Percentiles rank a stretch among this genome's conserved stretches.
Evolutionary conservation across 2,329 filamentous ascomycete genomes (phyloP).

Genomic region (Talaromyces sp.): DNA sequence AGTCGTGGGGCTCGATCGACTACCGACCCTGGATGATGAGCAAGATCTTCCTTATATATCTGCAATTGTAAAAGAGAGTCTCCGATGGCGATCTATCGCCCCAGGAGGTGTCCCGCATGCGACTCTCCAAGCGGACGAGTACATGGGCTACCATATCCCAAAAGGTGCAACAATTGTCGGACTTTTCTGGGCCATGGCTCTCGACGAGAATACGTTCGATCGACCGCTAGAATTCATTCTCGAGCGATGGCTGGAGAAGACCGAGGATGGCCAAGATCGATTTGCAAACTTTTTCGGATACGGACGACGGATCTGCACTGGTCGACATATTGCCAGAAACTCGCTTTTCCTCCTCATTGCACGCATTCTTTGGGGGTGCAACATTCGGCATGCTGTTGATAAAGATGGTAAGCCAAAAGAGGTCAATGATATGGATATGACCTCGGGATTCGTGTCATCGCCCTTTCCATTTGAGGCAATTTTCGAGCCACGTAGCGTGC

Average conservation of each 20-base stretch:
- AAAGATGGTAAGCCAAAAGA: slow-evolving; percentile 23
- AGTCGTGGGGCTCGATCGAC: slow-evolving; percentile 30
- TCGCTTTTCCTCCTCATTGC: slow-evolving; percentile 54
- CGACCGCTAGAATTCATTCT: slow-evolving; percentile 32
- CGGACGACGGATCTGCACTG: slow-evolving; percentile 50
- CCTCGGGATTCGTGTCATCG: slow-evolving; percentile 22
- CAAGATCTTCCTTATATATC: slow-evolving; percentile 27
- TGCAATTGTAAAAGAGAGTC: slow-evolving; percentile 29
- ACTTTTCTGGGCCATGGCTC: slow-evolving; percentile 43
- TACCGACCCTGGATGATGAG: slow-evolving; percentile 29
- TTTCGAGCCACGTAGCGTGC: slow-evolving; percentile 25
- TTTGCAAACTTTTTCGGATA: slow-evolving; percentile 54
- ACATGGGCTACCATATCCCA: slow-evolving; percentile 49
- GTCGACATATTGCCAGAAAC: slow-evolving; percentile 28
- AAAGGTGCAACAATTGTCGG: slow-evolving; percentile 45
- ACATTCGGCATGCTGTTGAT: slow-evolving; percentile 19
- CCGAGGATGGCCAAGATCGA: slow-evolving; percentile 47
- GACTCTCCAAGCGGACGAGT: slow-evolving; percentile 45
- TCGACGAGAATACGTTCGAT: slow-evolving; percentile 37
- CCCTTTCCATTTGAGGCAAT: slow-evolving; percentile 27
- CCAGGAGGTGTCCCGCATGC: slow-evolving; percentile 48
- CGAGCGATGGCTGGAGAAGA: slow-evolving; percentile 34
- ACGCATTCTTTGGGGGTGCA: slow-evolving; percentile 49
- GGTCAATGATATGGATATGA: slow-evolving; percentile 26
- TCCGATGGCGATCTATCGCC: slow-evolving; percentile 33